These are phyloP conservation scores for Fusarium scirpi DNA, from an alignment of 2,329 filamentous ascomycete species.

Conservation along the genomic window DNA sequence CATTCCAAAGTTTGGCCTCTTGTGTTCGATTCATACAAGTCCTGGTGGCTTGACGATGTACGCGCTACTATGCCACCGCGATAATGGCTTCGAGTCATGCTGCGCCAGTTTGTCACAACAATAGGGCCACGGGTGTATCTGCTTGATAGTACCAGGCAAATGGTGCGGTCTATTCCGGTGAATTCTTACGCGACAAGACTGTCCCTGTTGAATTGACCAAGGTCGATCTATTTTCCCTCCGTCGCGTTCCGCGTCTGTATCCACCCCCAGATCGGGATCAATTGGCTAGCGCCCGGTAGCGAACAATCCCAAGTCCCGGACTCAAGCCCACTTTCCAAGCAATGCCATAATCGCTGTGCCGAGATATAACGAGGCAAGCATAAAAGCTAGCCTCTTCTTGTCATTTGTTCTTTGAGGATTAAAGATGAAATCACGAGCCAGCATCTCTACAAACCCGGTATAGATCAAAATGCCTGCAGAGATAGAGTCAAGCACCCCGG, in stretches of 20 bases:
- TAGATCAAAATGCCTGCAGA: background rate
- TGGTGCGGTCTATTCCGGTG: too few species aligned
- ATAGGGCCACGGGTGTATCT: too few species aligned
- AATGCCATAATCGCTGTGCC: background rate
- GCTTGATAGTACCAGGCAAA: background rate
- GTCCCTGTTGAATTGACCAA: too few species aligned
- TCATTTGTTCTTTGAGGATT: background rate
- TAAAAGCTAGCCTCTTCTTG: background rate
- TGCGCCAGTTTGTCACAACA: background rate
- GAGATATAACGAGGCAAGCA: background rate
- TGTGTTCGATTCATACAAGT: too few species aligned
- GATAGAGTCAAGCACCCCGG: background rate
- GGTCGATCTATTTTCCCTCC: too few species aligned
- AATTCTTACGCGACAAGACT: too few species aligned
- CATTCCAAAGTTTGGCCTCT: too few species aligned
- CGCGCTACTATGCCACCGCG: background rate
- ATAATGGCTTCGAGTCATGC: background rate
- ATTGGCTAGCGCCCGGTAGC: too few species aligned
- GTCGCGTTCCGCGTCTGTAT: too few species aligned
- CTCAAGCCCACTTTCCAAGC: background rate
- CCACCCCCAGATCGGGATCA: too few species aligned
- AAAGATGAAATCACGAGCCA: background rate
- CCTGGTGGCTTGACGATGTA: background rate
- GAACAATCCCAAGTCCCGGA: background rate
- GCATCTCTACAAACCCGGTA: background rate